Evolutionary conservation across 2,329 filamentous ascomycete genomes (phyloP).

Genomic region (Colletotrichum zoysiae): DNA sequence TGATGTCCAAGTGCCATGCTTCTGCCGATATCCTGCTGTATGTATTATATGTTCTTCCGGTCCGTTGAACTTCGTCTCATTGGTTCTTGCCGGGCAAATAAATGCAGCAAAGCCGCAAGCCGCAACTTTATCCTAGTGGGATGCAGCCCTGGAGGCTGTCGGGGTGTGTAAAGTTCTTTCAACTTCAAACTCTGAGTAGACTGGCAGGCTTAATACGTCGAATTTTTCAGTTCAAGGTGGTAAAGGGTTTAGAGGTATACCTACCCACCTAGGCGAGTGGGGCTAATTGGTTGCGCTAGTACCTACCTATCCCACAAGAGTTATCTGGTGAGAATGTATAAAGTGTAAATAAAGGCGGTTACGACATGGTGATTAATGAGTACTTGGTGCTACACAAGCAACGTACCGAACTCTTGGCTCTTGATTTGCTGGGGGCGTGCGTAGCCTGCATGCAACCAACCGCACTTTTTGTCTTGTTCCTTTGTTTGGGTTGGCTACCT

Average conservation of each 20-base stretch:
- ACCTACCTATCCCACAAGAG: background rate
- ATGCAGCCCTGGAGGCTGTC: background rate
- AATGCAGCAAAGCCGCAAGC: background rate
- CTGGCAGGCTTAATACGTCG: background rate
- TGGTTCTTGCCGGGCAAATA: slow-evolving; percentile 23
- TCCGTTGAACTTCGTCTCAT: background rate
- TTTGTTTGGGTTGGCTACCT: background rate
- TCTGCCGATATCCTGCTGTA: too few relatives aligned
- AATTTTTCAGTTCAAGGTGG: background rate
- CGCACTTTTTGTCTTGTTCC: background rate
- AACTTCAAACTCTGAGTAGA: background rate
- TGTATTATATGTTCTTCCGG: too few relatives aligned
- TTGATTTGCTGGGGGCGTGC: background rate
- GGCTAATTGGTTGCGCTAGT: background rate
- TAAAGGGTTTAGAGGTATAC: background rate
- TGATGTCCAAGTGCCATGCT: background rate
- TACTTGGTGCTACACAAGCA: background rate
- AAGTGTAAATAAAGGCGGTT: background rate
- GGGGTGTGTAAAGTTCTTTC: background rate
- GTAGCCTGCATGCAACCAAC: background rate
- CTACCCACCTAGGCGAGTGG: background rate
- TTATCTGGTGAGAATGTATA: background rate
- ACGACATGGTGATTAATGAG: background rate
- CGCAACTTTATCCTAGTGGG: background rate
- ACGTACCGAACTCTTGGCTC: background rate